Percentiles rank a stretch among this genome's conserved stretches.
phyloP scores from a whole-genome alignment of 108 stramenopile species.

The Pseudonitzschia delicatissima region DNA sequence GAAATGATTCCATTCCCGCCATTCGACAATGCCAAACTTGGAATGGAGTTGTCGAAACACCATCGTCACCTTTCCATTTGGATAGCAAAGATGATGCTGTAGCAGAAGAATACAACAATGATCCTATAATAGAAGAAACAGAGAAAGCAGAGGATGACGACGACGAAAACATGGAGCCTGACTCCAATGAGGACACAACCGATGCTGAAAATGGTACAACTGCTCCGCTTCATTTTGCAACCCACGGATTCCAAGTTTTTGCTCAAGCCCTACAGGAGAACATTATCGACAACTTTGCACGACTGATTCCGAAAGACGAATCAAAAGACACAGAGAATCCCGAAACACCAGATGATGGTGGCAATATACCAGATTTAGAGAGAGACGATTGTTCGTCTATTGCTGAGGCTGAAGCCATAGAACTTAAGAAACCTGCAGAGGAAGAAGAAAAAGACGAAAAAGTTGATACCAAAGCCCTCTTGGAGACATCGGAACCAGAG shows the following conservation, averaged over 20 bases:
- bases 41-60: neutral
- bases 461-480: slow-evolving; percentile 8
- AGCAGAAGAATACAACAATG: neutral
- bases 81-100: neutral
- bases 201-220: neutral
- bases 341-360: neutral
- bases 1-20: neutral
- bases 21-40: neutral
- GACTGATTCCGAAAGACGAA: slow-evolving; percentile 3
- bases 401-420: neutral
- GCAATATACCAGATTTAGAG: neutral
- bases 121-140: slow-evolving; percentile 24
- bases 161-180: neutral
- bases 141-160: slow-evolving; percentile 14
- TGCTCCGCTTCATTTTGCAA: slow-evolving; percentile 32
- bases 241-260: slow-evolving; percentile 42
- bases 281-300: slow-evolving; percentile 20
- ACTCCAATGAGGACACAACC: slow-evolving; percentile 1
- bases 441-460: neutral
- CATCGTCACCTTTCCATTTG: too few relatives aligned
- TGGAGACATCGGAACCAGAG: slow-evolving; percentile 15
- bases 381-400: neutral
- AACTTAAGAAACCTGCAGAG: neutral
- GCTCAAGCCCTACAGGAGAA: slow-evolving; percentile 52
- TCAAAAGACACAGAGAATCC: slow-evolving; percentile 3